Percentiles rank a stretch among this genome's conserved stretches.
Evolutionary conservation across 2,329 filamentous ascomycete species (phyloP).

Genomic region (Phaeosphaeriaceae sp.): DNA sequence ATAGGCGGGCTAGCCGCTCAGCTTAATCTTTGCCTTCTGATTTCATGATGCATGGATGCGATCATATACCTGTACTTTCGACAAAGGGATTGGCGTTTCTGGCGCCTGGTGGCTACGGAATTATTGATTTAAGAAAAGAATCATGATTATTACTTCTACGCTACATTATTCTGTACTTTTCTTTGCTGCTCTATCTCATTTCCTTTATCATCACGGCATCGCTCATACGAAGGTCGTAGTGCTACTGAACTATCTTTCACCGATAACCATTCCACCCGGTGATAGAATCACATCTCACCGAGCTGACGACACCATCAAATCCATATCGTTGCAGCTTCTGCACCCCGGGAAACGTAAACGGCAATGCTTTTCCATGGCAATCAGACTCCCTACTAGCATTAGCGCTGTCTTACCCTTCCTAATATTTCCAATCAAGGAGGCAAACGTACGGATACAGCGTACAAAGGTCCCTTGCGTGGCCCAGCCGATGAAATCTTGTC

Average conservation of each 20-base stretch:
- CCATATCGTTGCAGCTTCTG: slow-evolving; percentile 20
- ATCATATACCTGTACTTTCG: slow-evolving; percentile 40
- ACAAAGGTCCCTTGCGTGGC: slow-evolving; percentile 30
- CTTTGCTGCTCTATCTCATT: neutral
- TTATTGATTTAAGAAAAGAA: slow-evolving; percentile 19
- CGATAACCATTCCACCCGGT: slow-evolving; percentile 17
- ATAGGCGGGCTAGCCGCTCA: slow-evolving; percentile 15
- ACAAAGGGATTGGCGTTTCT: slow-evolving; percentile 35
- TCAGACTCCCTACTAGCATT: slow-evolving; percentile 10
- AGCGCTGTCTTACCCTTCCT: too few relatives aligned
- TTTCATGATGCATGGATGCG: slow-evolving; percentile 36
- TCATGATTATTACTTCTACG: slow-evolving; percentile 3
- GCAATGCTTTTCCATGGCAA: slow-evolving; percentile 26
- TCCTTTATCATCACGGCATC: neutral
- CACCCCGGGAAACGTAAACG: slow-evolving; percentile 30
- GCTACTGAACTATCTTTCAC: slow-evolving; percentile 1
- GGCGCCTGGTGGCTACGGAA: slow-evolving; percentile 28
- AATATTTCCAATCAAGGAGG: too few relatives aligned
- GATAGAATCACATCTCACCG: slow-evolving; percentile 32
- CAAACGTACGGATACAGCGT: slow-evolving; percentile 27
- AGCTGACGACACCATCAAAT: slow-evolving; percentile 22
- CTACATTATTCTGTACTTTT: neutral
- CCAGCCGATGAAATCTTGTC: slow-evolving; percentile 25
- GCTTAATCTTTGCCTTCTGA: slow-evolving; percentile 12
- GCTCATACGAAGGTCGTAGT: too few relatives aligned